These are phyloP conservation scores for Zygoascus meyerae DNA, from an alignment of 1,139 yeast genomes.

Conservation along the genomic window DNA sequence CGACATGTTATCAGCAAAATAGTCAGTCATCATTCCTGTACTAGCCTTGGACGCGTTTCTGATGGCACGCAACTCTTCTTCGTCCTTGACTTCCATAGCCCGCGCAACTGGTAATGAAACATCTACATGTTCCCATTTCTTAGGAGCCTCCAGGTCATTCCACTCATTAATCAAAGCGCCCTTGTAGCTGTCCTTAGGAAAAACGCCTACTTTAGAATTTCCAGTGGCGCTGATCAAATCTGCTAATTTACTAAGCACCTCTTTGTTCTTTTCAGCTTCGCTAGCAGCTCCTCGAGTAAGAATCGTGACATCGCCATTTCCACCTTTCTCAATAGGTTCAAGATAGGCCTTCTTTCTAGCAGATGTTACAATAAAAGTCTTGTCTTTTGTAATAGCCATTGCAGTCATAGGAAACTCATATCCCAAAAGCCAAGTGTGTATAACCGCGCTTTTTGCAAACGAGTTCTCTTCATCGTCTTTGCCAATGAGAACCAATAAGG, in stretches of 20 bases:
- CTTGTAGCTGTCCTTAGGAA: constrained; percentile 67
- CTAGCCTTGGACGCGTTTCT: constrained; percentile 74
- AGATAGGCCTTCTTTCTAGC: constrained; percentile 84
- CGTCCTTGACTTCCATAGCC: constrained; percentile 72
- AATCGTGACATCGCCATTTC: constrained; percentile 52
- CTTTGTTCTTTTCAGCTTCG: constrained; percentile 69
- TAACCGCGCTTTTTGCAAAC: constrained; percentile 78
- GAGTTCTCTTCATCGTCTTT: constrained; percentile 85
- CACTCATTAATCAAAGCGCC: constrained; percentile 82
- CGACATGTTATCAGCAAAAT: constrained; percentile 85
- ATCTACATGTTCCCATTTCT: constrained; percentile 43
- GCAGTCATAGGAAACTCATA: constrained; percentile 93
- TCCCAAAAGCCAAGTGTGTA: constrained; percentile 90
- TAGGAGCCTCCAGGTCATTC: constrained; percentile 37
- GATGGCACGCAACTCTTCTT: constrained; percentile 62
- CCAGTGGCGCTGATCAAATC: constrained; percentile 44
- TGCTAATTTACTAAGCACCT: constrained; percentile 57
- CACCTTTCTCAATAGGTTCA: constrained; percentile 41
- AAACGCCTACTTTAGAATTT: constrained; percentile 50
- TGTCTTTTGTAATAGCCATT: constrained; percentile 56
- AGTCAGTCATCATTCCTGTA: constrained; percentile 67
- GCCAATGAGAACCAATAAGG: constrained; percentile 68
- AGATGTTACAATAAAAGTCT: constrained; percentile 66
- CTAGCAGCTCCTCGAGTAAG: constrained; percentile 63
- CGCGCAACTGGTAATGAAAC: constrained; percentile 49